These are phyloP conservation scores for Tremella yokohamensis DNA, from an alignment of 768 basidiomycete species.

Conservation along the genomic window DNA sequence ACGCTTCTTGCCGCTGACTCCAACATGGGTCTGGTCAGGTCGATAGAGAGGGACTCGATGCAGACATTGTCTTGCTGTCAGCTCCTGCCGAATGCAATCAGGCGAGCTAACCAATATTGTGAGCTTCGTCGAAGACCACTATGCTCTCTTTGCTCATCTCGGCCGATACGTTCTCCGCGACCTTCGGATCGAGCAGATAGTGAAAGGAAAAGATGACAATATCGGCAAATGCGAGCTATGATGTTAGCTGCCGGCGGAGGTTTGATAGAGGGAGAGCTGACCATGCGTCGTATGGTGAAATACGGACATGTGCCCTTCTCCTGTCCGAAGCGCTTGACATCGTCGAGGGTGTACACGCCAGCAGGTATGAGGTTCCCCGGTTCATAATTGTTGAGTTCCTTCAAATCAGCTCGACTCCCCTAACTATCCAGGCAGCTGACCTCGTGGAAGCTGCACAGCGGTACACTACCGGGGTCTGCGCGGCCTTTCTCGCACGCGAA, in stretches of 20 bases:
- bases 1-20: conserved; percentile 90
- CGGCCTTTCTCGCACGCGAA: conserved; percentile 76
- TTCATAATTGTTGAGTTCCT: conserved; percentile 81
- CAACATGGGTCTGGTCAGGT: conserved; percentile 93
- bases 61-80: conserved; percentile 80
- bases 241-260: background rate
- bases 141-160: conserved; percentile 97
- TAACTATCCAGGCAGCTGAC: conserved; percentile 54
- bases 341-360: conserved; percentile 91
- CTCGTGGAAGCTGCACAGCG: conserved; percentile 93
- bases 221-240: conserved; percentile 88
- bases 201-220: conserved; percentile 99
- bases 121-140: conserved; percentile 98
- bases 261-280: conserved; percentile 51
- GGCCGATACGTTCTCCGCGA: conserved; percentile 97
- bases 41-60: conserved; percentile 96
- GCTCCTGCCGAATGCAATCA: background rate
- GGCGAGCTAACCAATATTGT: conserved; percentile 78
- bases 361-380: conserved; percentile 74
- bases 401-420: conserved; percentile 12
- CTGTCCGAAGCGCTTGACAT: conserved; percentile 80
- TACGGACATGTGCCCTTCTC: conserved; percentile 88
- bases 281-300: conserved; percentile 94
- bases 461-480: conserved; percentile 80
- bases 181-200: conserved; percentile 96